Conservation (phyloP, 306 rosid genomes). For the Sindora glabra region DNA sequence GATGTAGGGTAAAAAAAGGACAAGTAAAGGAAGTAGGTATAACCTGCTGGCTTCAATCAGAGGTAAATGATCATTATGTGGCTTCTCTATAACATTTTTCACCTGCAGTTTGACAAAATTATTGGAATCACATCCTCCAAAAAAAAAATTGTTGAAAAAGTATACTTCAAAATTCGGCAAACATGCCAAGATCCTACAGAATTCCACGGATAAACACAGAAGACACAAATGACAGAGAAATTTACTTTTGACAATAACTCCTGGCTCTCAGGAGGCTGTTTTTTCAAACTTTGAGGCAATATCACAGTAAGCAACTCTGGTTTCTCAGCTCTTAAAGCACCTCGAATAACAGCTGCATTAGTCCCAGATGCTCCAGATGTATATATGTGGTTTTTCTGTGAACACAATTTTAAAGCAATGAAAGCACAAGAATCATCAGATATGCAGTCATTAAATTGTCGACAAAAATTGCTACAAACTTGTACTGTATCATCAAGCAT, state of each 20-base stretch:
- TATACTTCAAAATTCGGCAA: background rate
- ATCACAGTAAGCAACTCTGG: slow-evolving; percentile 96
- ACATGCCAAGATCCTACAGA: background rate
- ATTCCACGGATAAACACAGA: too few relatives aligned
- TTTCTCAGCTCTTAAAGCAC: slow-evolving; percentile 98
- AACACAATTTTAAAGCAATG: slow-evolving; percentile 17
- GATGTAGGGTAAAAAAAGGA: background rate
- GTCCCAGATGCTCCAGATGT: slow-evolving; percentile 99
- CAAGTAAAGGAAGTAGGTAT: slow-evolving; percentile 3
- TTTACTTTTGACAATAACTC: slow-evolving; percentile 86
- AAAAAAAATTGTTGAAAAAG: background rate
- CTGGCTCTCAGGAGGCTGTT: slow-evolving; percentile 98
- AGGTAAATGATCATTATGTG: slow-evolving; percentile 87
- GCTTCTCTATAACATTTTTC: slow-evolving; percentile 94
- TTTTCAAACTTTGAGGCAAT: slow-evolving; percentile 92
- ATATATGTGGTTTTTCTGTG: slow-evolving; percentile 89
- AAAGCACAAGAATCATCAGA: slow-evolving; percentile 3
- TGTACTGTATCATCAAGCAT: slow-evolving; percentile 1
- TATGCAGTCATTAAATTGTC: background rate
- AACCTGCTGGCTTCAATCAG: slow-evolving; percentile 98
- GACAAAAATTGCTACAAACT: slow-evolving; percentile 5
- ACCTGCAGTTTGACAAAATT: slow-evolving; percentile 60
- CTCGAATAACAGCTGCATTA: slow-evolving; percentile 98
- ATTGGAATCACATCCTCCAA: background rate
- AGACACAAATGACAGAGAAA: background rate